A percentile compares a stretch with the other conserved stretches of the same genome.
phyloP scores from a whole-genome alignment of 441 rosid genomes.

The Lagerstroemia fauriei region DNA sequence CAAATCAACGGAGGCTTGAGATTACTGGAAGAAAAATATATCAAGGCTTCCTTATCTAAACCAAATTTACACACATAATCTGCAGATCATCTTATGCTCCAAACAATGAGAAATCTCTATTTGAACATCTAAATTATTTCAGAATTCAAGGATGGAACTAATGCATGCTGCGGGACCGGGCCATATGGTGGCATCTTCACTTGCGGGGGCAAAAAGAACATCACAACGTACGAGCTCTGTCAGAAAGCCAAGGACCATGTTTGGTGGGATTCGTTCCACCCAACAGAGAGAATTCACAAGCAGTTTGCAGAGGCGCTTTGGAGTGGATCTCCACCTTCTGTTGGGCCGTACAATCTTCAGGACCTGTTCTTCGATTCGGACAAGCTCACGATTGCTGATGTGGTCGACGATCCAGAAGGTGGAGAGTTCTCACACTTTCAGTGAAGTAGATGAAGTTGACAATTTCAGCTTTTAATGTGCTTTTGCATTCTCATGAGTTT shows the following conservation, averaged over 20 bases:
- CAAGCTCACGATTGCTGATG: conserved; percentile 42
- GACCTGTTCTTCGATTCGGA: conserved; percentile 40
- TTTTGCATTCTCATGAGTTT: no score
- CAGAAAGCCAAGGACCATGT: conserved; percentile 37
- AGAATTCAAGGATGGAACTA: conserved; percentile 54
- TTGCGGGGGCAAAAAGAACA: conserved; percentile 46
- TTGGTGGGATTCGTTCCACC: conserved; percentile 63
- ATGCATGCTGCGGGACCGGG: conserved; percentile 57
- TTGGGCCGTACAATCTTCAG: conserved; percentile 41
- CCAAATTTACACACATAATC: background rate
- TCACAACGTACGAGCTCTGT: conserved; percentile 38
- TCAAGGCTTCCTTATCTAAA: background rate
- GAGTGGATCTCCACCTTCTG: conserved; percentile 37
- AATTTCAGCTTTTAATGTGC: no score
- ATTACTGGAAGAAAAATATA: background rate
- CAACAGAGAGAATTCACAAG: conserved; percentile 48
- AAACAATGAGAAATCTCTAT: background rate
- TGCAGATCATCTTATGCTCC: background rate
- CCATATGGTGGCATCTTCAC: conserved; percentile 39
- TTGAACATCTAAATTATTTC: background rate
- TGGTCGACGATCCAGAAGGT: conserved; percentile 37
- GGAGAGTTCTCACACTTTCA: conserved; percentile 6
- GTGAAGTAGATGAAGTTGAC: background rate
- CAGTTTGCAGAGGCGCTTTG: conserved; percentile 46
- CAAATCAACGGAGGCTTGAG: background rate